A percentile compares a stretch with the other conserved stretches of the same genome.
Evolutionary conservation across 2,329 filamentous ascomycete genomes (phyloP).

Genomic region (Sporothrix mexicana): DNA sequence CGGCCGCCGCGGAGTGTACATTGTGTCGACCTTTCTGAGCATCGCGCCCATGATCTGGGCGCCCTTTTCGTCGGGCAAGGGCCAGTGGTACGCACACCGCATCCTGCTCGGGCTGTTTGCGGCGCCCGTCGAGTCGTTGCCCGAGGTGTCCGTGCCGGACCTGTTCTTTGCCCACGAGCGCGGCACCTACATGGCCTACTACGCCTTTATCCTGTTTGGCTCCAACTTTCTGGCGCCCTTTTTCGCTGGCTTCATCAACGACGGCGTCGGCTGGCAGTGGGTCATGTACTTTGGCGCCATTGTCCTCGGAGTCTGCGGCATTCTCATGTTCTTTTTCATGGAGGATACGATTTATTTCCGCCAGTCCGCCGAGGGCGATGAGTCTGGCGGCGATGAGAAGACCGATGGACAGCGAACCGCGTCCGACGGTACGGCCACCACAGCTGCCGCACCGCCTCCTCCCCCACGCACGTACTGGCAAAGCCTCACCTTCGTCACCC

Average conservation of each 20-base stretch:
- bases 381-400: neutral
- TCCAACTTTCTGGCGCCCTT: constrained; percentile 56
- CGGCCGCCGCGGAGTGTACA: constrained; percentile 44
- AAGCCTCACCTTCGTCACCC: constrained; percentile 21
- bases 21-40: constrained; percentile 42
- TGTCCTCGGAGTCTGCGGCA: constrained; percentile 53
- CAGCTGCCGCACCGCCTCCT: too few relatives aligned
- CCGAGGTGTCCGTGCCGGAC: constrained; percentile 47
- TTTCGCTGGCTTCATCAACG: constrained; percentile 56
- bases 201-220: constrained; percentile 52
- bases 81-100: constrained; percentile 54
- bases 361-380: constrained; percentile 42
- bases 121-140: constrained; percentile 54
- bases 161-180: constrained; percentile 42
- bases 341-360: constrained; percentile 65
- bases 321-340: constrained; percentile 64
- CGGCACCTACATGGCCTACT: constrained; percentile 51
- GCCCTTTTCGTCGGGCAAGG: constrained; percentile 47
- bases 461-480: neutral
- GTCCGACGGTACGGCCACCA: too few relatives aligned
- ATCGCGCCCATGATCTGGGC: constrained; percentile 47
- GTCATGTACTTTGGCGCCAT: constrained; percentile 62
- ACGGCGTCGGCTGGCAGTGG: constrained; percentile 57
- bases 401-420: neutral
- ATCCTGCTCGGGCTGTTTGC: constrained; percentile 53